phyloP scores from a whole-genome alignment of 805 yeast genomes.

The Debaryomyces castellii region DNA sequence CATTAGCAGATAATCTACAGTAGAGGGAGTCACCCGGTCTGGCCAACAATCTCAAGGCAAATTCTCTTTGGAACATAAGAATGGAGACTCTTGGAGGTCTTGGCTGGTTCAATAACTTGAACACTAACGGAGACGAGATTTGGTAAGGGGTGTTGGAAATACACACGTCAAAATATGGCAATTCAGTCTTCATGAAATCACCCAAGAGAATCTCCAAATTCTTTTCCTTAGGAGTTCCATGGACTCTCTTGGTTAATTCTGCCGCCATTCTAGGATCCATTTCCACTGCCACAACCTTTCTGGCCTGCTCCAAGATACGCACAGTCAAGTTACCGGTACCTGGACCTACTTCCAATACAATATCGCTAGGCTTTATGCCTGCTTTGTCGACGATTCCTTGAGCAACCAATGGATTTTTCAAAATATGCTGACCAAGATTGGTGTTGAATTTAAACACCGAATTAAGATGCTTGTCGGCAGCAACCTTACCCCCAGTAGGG shows the following conservation, averaged over 20 bases:
- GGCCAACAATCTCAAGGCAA: slow-evolving; percentile 89
- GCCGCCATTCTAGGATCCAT: slow-evolving; percentile 99
- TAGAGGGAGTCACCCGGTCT: slow-evolving; percentile 95
- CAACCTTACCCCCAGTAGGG: slow-evolving; percentile 56
- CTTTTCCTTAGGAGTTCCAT: slow-evolving; percentile 91
- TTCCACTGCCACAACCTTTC: slow-evolving; percentile 93
- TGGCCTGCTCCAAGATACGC: slow-evolving; percentile 85
- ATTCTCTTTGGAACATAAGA: slow-evolving; percentile 97
- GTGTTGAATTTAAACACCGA: slow-evolving; percentile 96
- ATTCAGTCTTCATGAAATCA: slow-evolving; percentile 92
- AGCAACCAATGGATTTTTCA: slow-evolving; percentile 94
- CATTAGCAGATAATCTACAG: slow-evolving; percentile 92
- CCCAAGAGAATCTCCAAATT: slow-evolving; percentile 90
- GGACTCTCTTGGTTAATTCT: slow-evolving; percentile 94
- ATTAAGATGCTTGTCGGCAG: slow-evolving; percentile 68
- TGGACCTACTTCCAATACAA: slow-evolving; percentile 95
- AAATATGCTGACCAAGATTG: slow-evolving; percentile 93
- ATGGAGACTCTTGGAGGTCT: slow-evolving; percentile 93
- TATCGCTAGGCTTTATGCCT: slow-evolving; percentile 85
- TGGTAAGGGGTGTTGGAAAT: slow-evolving; percentile 98
- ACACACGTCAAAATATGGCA: slow-evolving; percentile 94
- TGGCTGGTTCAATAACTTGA: slow-evolving; percentile 86
- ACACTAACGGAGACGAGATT: slow-evolving; percentile 94
- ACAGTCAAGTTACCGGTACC: slow-evolving; percentile 99
- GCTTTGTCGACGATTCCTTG: slow-evolving; percentile 99